These are phyloP conservation scores for Aspergillus incahuasiensis DNA, from an alignment of 495 filamentous ascomycete species.

Conservation along the genomic window DNA sequence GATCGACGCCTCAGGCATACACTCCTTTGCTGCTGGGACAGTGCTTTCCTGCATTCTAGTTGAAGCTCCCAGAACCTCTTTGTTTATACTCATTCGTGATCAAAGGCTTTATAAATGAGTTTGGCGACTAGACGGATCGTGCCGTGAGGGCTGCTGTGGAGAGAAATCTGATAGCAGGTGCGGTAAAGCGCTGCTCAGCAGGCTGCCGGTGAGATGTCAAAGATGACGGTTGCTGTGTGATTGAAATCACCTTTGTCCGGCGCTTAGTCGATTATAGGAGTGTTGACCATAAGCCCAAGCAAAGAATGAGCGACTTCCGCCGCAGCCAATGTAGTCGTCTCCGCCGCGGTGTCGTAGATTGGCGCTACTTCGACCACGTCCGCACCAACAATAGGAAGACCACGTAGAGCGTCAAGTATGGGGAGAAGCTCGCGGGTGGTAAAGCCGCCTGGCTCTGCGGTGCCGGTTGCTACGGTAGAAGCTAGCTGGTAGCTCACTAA, in stretches of 20 bases:
- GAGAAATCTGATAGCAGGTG: too few species aligned
- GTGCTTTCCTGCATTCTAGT: too few species aligned
- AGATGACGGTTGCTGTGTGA: too few species aligned
- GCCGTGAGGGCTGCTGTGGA: too few species aligned
- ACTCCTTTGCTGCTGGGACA: too few species aligned
- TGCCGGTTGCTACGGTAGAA: slow-evolving; percentile 33
- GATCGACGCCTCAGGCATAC: too few species aligned
- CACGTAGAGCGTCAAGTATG: slow-evolving; percentile 44
- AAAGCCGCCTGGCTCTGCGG: slow-evolving; percentile 50
- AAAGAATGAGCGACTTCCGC: slow-evolving; percentile 41
- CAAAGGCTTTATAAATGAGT: too few species aligned
- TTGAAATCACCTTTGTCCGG: background rate
- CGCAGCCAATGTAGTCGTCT: slow-evolving; percentile 44
- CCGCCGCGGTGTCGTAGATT: slow-evolving; percentile 45
- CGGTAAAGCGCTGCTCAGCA: too few species aligned
- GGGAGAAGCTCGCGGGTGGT: slow-evolving; percentile 47
- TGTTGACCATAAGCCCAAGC: slow-evolving; percentile 17
- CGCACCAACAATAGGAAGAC: slow-evolving; percentile 44
- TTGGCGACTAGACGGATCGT: too few species aligned
- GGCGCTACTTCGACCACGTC: slow-evolving; percentile 53
- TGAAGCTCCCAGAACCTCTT: too few species aligned
- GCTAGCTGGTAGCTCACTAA: background rate
- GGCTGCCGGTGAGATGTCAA: too few species aligned
- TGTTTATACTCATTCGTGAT: too few species aligned
- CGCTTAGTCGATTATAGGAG: slow-evolving; percentile 1